Evolutionary conservation across 2,329 filamentous ascomycete species (phyloP), one percentile per base, ranked within the genome.

Genomic region (Tolypocladium ophioglossoides): DNA sequence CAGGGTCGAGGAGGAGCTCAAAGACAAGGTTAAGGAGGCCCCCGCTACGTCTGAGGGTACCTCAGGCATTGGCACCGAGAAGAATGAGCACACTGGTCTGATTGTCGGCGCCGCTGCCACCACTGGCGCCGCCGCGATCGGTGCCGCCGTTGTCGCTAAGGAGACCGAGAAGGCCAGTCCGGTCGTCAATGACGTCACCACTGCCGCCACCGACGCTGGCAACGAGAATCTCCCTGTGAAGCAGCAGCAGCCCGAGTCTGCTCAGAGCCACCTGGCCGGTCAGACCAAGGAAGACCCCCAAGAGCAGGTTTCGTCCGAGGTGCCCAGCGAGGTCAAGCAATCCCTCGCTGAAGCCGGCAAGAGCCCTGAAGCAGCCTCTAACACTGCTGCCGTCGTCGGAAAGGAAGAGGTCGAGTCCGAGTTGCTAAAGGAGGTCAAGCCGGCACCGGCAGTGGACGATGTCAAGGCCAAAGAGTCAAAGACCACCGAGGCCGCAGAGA

Each of bases 371-470:
- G 89, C 89, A 37, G 81, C 86, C 38, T 79, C 80, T 54, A 86
- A 84, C 68, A 74, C 82, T 2, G 77, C 78, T 54, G 86, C 84
- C 20, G 87, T 94, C 8, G 72, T 79, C 58, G 87, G 91, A 62
- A 94, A 94, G 80, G 82, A 81, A 67, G 78, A 75, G 11, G 77
- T 91, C 6, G 89, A 95, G 73, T 70, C 80, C 30, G 86, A 95
- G 72, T 76, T 95, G 10, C 74, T 91, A 50, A 77, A 82, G 59
- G 80, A 87, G 68, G 77, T 84, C 57, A 75, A 78, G 67, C 66
- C 70, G 52, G 65, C 66, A 52, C 63, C 73, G 60, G 64, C 67
- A 14, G 60, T 64, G 0, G 63, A 56, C 40, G 71, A 71, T 41
- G 55, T 68, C 46, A 57, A 63, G 56, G 49, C 59, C 24, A 60